Evolutionary conservation across 768 basidiomycete species (phyloP), one percentile per base, ranked within the genome.

Genomic region (Termitomyces titanicus): DNA sequence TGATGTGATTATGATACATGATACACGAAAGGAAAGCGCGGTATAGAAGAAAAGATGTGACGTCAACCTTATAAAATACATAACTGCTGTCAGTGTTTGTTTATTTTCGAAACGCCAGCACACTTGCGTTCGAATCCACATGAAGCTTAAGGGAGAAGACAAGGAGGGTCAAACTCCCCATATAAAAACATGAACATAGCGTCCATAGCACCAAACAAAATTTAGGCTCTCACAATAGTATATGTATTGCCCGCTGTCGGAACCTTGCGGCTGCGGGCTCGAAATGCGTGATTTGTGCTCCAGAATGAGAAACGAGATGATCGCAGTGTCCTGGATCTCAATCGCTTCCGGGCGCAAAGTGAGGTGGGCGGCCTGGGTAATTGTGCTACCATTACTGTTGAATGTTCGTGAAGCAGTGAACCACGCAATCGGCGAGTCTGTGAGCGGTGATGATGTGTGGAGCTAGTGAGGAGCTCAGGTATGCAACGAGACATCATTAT

Each of bases 241-340:
- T 15, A 54, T 50, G 38, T 54, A 57, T 22, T 54, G 53, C 13
- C 53, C 55, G 24, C 35, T 22, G 5, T 53, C 50, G 3, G 58
- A 42, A 20, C 51, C 53, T 5, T 51, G 39, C 1, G 29, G 48
- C 22, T 40, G 50, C 4, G 59, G 60, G 13, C 44, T 55, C 15
- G 57, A 55, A 7, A 48, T 55, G 18, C 65, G 61, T 15, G 59
- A 57, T 44, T 65, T 67, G 24, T 64, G 61, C 49, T 68, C 65
- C 3, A 66, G 55, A 29, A 66, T 58, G 33, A 68, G 54, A 25
- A 68, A 65, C 6, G 66, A 65, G 10, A 63, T 53, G n/a, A 68
- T 53, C 3, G 58, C 60, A 2, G 40, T 34, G 40, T 68, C 66
- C 39, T 66, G 66, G 18, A 66, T 65, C 24, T 57, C 61, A 20